A percentile compares a stretch with the other conserved stretches of the same genome.
These are phyloP conservation scores for Diospyros lotus DNA, from an alignment of 148 eudicot genomes.

Conservation along the genomic window DNA sequence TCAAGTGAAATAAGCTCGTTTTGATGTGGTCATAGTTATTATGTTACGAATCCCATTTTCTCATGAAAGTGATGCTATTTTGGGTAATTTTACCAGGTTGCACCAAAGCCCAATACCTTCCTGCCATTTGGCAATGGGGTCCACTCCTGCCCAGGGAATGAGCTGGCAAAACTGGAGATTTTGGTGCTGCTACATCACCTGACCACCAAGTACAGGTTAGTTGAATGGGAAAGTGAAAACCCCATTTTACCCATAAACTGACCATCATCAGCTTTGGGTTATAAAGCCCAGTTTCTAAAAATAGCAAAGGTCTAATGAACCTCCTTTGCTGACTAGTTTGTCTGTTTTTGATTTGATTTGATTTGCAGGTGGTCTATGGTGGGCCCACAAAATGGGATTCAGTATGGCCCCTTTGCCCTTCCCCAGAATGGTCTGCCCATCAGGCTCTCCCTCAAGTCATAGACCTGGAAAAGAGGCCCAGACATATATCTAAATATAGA, in stretches of 20 bases:
- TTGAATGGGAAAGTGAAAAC: background rate
- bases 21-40: no score
- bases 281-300: conserved; percentile 22
- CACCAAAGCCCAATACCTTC: conserved; percentile 65
- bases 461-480: background rate
- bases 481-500: conserved; percentile 4
- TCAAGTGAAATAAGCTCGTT: no score
- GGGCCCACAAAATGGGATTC: conserved; percentile 61
- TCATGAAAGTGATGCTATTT: background rate
- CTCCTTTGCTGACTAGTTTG: conserved; percentile 11
- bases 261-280: background rate
- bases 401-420: conserved; percentile 71
- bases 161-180: conserved; percentile 64
- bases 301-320: conserved; percentile 11
- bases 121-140: conserved; percentile 76
- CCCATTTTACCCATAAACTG: background rate
- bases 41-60: background rate
- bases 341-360: conserved; percentile 5
- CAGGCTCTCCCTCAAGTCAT: conserved; percentile 30
- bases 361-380: conserved; percentile 52
- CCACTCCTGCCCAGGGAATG: conserved; percentile 77
- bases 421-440: conserved; percentile 73
- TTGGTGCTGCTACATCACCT: conserved; percentile 58
- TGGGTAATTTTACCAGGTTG: conserved; percentile 31
- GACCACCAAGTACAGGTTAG: conserved; percentile 69